phyloP scores from a whole-genome alignment of 306 rosid species.

The Vachellia collinsii region DNA sequence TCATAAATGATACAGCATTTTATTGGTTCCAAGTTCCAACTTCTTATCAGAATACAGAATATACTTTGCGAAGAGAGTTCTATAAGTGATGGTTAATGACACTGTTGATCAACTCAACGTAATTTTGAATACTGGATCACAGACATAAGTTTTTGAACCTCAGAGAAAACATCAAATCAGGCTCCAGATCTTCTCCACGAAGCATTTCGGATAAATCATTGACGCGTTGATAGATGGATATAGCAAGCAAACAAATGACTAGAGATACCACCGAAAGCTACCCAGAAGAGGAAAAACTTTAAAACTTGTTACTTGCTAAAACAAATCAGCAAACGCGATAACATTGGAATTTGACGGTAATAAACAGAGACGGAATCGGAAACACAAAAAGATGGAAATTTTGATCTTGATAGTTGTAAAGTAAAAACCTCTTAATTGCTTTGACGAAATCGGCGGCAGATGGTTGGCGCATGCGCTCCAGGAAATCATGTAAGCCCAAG shows the following conservation, averaged over 20 bases:
- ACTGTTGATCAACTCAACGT: background rate
- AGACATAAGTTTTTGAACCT: background rate
- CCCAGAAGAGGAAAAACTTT: background rate
- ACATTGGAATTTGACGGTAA: background rate
- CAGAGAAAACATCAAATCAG: slow-evolving; percentile 15
- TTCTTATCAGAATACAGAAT: background rate
- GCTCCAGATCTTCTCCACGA: slow-evolving; percentile 5
- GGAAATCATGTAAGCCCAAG: slow-evolving; percentile 89
- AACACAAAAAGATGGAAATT: background rate
- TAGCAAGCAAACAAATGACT: background rate
- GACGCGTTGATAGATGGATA: background rate
- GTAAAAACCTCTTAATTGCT: slow-evolving; percentile 77
- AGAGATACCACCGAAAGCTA: slow-evolving; percentile 6
- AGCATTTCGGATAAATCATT: background rate
- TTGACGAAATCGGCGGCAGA: slow-evolving; percentile 94
- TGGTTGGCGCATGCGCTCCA: slow-evolving; percentile 97
- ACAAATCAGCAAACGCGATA: background rate
- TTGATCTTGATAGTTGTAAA: background rate
- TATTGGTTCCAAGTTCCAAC: background rate
- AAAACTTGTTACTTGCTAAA: background rate
- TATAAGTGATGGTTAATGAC: background rate
- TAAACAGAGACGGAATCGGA: background rate
- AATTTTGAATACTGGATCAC: background rate
- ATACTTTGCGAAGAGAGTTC: background rate
- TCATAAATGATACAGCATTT: background rate